These are phyloP conservation scores for Meyerozyma athensensis DNA, from an alignment of 1,139 yeast species.

Conservation along the genomic window DNA sequence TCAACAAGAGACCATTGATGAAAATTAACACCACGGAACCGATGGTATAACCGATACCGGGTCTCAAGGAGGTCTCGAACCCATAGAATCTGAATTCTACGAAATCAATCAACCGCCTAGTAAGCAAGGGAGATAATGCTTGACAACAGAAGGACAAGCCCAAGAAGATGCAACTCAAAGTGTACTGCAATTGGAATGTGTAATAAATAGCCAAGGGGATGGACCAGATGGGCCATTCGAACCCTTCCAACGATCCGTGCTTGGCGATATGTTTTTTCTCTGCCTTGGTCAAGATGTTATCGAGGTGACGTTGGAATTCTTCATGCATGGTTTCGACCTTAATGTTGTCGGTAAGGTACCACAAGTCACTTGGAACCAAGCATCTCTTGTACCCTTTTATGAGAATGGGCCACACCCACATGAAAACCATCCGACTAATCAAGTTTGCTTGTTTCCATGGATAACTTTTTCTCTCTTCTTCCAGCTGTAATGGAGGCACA, in stretches of 20 bases:
- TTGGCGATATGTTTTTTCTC: slow-evolving; percentile 20
- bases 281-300: slow-evolving; percentile 19
- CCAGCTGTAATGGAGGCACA: slow-evolving; percentile 32
- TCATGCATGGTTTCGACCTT: slow-evolving; percentile 38
- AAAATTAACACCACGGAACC: slow-evolving; percentile 38
- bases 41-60: slow-evolving; percentile 39
- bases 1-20: slow-evolving; percentile 37
- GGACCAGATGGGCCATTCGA: slow-evolving; percentile 33
- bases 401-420: slow-evolving; percentile 41
- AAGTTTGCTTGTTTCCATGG: slow-evolving; percentile 31
- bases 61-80: slow-evolving; percentile 26
- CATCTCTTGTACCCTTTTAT: slow-evolving; percentile 41
- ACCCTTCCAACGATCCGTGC: slow-evolving; percentile 21
- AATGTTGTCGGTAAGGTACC: slow-evolving; percentile 32
- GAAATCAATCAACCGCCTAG: slow-evolving; percentile 36
- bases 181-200: slow-evolving; percentile 37
- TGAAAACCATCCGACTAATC: slow-evolving; percentile 28
- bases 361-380: slow-evolving; percentile 37
- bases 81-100: slow-evolving; percentile 37
- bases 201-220: slow-evolving; percentile 34
- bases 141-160: slow-evolving; percentile 36
- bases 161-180: slow-evolving; percentile 29
- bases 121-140: slow-evolving; percentile 39
- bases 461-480: slow-evolving; percentile 35
- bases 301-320: slow-evolving; percentile 24